Percentiles rank a stretch among this genome's conserved stretches.
These are phyloP conservation scores for Parathielavia appendiculata DNA, from an alignment of 495 filamentous ascomycete genomes.

Conservation along the genomic window DNA sequence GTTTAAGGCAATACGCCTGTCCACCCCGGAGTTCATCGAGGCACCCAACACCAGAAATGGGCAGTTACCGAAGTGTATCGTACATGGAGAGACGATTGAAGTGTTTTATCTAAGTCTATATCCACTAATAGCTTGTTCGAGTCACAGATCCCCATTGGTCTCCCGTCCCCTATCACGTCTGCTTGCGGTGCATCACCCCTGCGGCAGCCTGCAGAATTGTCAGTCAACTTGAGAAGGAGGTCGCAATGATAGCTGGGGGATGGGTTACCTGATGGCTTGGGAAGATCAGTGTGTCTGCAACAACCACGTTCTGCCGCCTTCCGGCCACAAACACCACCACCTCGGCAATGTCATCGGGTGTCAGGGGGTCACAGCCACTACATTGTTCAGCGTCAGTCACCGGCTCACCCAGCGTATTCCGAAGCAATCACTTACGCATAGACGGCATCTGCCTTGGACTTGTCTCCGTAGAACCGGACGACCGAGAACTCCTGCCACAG, in stretches of 20 bases:
- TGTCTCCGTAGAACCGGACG: constrained; percentile 89
- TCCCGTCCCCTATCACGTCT: constrained; percentile 9
- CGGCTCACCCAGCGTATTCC: not conserved
- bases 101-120: not conserved
- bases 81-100: no score
- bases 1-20: not conserved
- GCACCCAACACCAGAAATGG: no score
- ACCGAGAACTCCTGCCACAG: constrained; percentile 75
- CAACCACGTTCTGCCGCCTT: constrained; percentile 87
- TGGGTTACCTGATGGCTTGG: constrained; percentile 76
- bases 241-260: not conserved
- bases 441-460: constrained; percentile 88
- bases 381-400: not conserved
- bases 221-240: not conserved
- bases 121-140: not conserved
- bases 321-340: constrained; percentile 86
- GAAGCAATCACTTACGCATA: constrained; percentile 61
- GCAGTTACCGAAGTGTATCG: no score
- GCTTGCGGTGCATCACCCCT: constrained; percentile 33
- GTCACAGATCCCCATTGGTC: not conserved
- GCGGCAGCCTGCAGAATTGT: constrained; percentile 31
- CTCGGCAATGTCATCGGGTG: constrained; percentile 92
- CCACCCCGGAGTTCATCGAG: no score
- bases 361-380: constrained; percentile 84
- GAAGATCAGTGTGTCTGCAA: constrained; percentile 88